These are phyloP conservation scores for Pseudogymnoascus sp. DNA, from an alignment of 2,329 filamentous ascomycete genomes.

Conservation along the genomic window DNA sequence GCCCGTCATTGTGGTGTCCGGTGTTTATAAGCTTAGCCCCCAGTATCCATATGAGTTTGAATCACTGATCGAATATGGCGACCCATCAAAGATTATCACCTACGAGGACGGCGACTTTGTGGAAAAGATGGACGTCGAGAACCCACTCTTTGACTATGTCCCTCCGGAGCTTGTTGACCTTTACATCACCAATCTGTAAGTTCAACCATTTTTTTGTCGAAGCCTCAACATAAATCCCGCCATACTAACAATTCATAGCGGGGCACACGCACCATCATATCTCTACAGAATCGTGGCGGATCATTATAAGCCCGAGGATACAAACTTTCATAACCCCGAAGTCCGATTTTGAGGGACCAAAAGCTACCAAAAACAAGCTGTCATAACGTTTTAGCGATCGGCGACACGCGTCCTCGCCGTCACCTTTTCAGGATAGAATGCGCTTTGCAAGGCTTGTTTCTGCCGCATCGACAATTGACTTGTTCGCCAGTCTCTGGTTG, in stretches of 20 bases:
- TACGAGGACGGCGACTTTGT: slow-evolving; percentile 77
- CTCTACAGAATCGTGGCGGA: slow-evolving; percentile 67
- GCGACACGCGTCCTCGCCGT: neutral
- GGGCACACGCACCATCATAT: slow-evolving; percentile 62
- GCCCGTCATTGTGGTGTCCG: slow-evolving; percentile 80
- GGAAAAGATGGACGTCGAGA: slow-evolving; percentile 68
- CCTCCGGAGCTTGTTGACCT: slow-evolving; percentile 67
- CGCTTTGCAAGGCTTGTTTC: slow-evolving; percentile 1
- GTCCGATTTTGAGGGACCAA: neutral
- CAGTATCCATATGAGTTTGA: slow-evolving; percentile 79
- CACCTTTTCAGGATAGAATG: neutral
- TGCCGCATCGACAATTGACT: neutral
- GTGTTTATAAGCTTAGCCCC: slow-evolving; percentile 89
- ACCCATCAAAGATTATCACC: slow-evolving; percentile 65
- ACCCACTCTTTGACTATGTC: slow-evolving; percentile 76
- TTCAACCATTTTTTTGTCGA: slow-evolving; percentile 27
- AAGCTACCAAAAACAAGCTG: neutral
- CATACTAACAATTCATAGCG: slow-evolving; percentile 26
- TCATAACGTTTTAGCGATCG: neutral
- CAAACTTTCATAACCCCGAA: slow-evolving; percentile 44
- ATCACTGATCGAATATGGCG: slow-evolving; percentile 77
- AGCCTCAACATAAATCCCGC: slow-evolving; percentile 20
- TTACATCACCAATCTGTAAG: slow-evolving; percentile 79
- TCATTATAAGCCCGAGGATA: slow-evolving; percentile 68
- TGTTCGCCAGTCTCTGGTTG: neutral